A percentile compares a stretch with the other conserved stretches of the same genome.
These are phyloP conservation scores for Macrocybe gigantea DNA, from an alignment of 768 basidiomycete species.

Conservation along the genomic window DNA sequence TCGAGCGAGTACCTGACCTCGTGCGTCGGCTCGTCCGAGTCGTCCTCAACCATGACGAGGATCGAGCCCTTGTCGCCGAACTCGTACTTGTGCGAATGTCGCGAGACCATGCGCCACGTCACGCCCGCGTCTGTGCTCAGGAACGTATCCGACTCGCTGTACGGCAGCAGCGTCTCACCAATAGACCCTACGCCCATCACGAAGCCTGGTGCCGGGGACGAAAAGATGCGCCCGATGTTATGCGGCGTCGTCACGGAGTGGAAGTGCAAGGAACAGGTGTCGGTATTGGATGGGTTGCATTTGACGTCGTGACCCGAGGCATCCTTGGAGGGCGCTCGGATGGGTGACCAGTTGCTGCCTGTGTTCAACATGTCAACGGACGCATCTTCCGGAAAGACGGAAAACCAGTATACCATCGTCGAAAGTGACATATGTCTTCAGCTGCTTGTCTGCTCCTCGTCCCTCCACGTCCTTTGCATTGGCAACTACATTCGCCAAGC, in stretches of 20 bases:
- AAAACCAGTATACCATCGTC: slow-evolving; percentile 50
- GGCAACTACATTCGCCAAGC: slow-evolving; percentile 80
- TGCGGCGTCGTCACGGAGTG: slow-evolving; percentile 91
- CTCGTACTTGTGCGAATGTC: slow-evolving; percentile 88
- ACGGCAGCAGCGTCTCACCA: slow-evolving; percentile 59
- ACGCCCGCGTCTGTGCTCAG: slow-evolving; percentile 86
- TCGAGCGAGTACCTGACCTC: slow-evolving; percentile 75
- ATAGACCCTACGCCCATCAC: slow-evolving; percentile 96
- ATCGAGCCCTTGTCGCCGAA: slow-evolving; percentile 90
- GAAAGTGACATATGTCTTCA: slow-evolving; percentile 82
- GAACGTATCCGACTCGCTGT: slow-evolving; percentile 91
- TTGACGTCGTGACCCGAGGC: slow-evolving; percentile 51
- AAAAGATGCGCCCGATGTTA: slow-evolving; percentile 93
- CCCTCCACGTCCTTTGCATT: slow-evolving; percentile 84
- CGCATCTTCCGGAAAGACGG: background rate
- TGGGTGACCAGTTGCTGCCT: slow-evolving; percentile 69
- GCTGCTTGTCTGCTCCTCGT: slow-evolving; percentile 58
- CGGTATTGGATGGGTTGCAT: slow-evolving; percentile 54
- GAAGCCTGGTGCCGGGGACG: slow-evolving; percentile 89
- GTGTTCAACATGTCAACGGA: slow-evolving; percentile 11
- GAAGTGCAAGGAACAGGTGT: slow-evolving; percentile 79
- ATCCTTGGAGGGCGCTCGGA: slow-evolving; percentile 55
- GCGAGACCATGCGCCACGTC: slow-evolving; percentile 73
- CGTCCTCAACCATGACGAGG: slow-evolving; percentile 79
- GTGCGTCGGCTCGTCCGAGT: slow-evolving; percentile 52